A percentile compares a stretch with the other conserved stretches of the same genome.
These are phyloP conservation scores for Trichosporon coremiiforme DNA, from an alignment of 1,284 basidiomycete species.

Conservation along the genomic window DNA sequence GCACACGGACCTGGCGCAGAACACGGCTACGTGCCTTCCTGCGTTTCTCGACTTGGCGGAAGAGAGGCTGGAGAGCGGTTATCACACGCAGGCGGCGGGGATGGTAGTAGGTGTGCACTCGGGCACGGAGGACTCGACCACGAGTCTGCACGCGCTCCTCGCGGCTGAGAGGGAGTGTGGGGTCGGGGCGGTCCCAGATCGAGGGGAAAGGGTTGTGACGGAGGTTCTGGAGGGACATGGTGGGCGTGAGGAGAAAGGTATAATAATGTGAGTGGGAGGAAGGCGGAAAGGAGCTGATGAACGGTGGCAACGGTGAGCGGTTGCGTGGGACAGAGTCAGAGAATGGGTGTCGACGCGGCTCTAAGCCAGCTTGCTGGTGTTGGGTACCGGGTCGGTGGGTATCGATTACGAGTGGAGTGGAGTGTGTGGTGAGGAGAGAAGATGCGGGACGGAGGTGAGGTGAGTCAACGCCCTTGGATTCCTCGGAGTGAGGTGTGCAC, in stretches of 20 bases:
- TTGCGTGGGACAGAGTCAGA: too few relatives aligned
- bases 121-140: neutral
- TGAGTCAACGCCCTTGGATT: too few relatives aligned
- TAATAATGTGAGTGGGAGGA: too few relatives aligned
- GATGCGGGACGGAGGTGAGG: neutral
- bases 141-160: neutral
- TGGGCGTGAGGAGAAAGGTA: neutral
- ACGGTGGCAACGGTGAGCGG: too few relatives aligned
- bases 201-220: constrained; percentile 13
- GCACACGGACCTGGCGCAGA: neutral
- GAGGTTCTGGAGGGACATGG: constrained; percentile 2
- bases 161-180: neutral
- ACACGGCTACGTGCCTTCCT: neutral
- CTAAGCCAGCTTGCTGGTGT: too few relatives aligned
- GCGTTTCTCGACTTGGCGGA: neutral
- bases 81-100: neutral
- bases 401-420: too few relatives aligned
- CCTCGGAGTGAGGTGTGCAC: too few relatives aligned
- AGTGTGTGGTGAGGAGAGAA: too few relatives aligned
- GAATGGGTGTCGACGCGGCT: too few relatives aligned
- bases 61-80: neutral
- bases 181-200: neutral
- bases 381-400: too few relatives aligned
- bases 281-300: too few relatives aligned
- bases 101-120: neutral